These are phyloP conservation scores for Xylaria sp. DNA, from an alignment of 2,329 filamentous ascomycete genomes.

Conservation along the genomic window DNA sequence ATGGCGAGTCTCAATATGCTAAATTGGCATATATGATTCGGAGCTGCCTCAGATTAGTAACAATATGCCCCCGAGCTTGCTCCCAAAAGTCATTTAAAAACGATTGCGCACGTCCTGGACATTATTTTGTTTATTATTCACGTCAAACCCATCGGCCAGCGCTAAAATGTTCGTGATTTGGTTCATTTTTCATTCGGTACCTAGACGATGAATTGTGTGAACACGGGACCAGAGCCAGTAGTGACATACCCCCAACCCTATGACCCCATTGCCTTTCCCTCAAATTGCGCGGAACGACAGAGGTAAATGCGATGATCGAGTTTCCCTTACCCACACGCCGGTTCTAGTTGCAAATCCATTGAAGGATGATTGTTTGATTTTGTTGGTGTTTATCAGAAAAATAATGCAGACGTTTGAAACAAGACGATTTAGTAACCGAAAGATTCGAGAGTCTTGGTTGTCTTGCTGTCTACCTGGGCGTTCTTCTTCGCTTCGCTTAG, in stretches of 20 bases:
- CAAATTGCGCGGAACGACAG: constrained; percentile 49
- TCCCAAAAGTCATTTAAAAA: constrained; percentile 5
- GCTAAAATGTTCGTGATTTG: constrained; percentile 43
- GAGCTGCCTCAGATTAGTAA: constrained; percentile 17
- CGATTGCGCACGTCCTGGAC: constrained; percentile 14
- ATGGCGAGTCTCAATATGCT: neutral
- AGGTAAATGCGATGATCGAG: constrained; percentile 51
- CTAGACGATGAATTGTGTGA: constrained; percentile 51
- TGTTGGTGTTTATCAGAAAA: constrained; percentile 48
- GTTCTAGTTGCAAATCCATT: constrained; percentile 52
- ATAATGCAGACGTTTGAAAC: constrained; percentile 48
- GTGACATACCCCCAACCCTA: constrained; percentile 47
- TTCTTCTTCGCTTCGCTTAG: constrained; percentile 92
- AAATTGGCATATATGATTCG: constrained; percentile 1
- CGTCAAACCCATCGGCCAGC: constrained; percentile 27
- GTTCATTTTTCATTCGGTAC: constrained; percentile 52
- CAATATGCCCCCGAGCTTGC: constrained; percentile 14
- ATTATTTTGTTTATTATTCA: constrained; percentile 25
- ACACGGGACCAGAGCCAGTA: constrained; percentile 51
- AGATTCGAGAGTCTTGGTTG: constrained; percentile 85
- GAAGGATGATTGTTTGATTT: constrained; percentile 46
- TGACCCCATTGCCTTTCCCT: constrained; percentile 49
- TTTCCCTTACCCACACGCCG: constrained; percentile 52
- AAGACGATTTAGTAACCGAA: constrained; percentile 81
- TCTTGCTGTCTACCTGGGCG: constrained; percentile 87